Base-by-base conservation (phyloP, 2,329 filamentous ascomycete species). In the Zarea fungicola region DNA sequence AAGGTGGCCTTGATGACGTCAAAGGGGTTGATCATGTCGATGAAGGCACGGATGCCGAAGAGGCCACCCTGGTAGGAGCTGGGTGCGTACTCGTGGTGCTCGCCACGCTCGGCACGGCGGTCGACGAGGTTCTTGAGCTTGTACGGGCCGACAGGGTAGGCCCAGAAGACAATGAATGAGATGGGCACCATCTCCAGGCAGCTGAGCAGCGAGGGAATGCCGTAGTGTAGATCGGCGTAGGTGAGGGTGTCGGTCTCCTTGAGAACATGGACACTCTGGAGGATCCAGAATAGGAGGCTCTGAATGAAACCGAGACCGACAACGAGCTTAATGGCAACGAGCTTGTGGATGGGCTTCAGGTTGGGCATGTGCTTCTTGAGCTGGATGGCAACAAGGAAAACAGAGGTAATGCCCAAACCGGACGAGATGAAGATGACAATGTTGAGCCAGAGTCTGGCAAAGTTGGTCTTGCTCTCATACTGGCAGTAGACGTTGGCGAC, bases 401-500 rank as follows among this genome's bases (percentile, higher is more conserved):
- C 58, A 9, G 56, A 47, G 13, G 59, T 35, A 4, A 64, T 45
- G 16, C 60, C 59, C 11, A 54, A 7, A 6, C 54, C 51, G 14
- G 62, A 55, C 18, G 58, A 61, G 21, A 55, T 39, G 2, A 50
- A 59, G 49, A 54, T 54, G 21, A 60, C 48, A 28, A 65, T 60
- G n/a, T 56, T 47, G n/a, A 66, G 48, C 58, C 60, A 65, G 6
- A 67, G 51, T 25, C 64, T 62, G 11, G 62, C 63, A 32, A 60
- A 63, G 41, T 60, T 53, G 5, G 58, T 28, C 32, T 57, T 58
- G 26, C 55, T 60, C 13, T 57, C 58, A 5, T 53, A 60, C 16
- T 62, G 58, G 51, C 65, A 67, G 54, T 61, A 67, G 13, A 60
- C 55, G 5, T 57, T 56, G 1, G 53, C 54, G 1, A 54, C 58